Evolutionary conservation across 257 asterid genomes (phyloP), one percentile per base, ranked within the genome.

Genomic region (Anisodus acutangulus): DNA sequence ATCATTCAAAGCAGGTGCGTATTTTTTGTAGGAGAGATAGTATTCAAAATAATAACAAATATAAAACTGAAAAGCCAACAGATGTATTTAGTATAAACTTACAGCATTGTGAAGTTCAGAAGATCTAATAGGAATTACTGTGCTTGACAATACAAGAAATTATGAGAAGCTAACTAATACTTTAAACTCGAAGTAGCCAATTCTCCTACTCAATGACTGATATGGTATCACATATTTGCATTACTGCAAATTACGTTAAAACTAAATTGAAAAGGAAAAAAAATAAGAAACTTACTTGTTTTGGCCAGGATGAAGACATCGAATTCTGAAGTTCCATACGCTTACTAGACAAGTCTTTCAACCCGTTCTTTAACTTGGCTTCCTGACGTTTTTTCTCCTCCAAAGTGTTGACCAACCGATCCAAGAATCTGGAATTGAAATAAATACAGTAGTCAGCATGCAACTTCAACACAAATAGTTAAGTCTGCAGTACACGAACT

Each of bases 271-370:
- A 60, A 22, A 47, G 31, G 3, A 72, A 13, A 82, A 39, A 37
- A 39, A 37, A 51, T 19, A 78, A 80, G 41, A 78, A 87, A 86
- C 98, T 90, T 82, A 97, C 99, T 86, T 95, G 99, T 87, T 93
- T 97, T 17, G 99, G 99, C 99, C 98, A 97, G 9, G 97, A 93
- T 6, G 95, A 97, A 85, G 98, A 92, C 87, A 95, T 81, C 1
- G 98, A 93, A 83, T 97, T 97, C 87, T 97, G 99, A 88, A 97
- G 97, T 88, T 93, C 98, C 90, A 97, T 87, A 80, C 97, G 97
- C 84, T 89, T 97, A 63, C 86, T 58, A 80, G 88, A 88, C 86
- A 95, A 90, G 88, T 93, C 98, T 87, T 93, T 93, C 85, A 97
- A 84, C 58, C 97, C 97, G 71, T 90, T 98, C 87, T 90, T 95